These are phyloP conservation scores for Danielia oregonensis DNA, from an alignment of 805 yeast species.

Conservation along the genomic window DNA sequence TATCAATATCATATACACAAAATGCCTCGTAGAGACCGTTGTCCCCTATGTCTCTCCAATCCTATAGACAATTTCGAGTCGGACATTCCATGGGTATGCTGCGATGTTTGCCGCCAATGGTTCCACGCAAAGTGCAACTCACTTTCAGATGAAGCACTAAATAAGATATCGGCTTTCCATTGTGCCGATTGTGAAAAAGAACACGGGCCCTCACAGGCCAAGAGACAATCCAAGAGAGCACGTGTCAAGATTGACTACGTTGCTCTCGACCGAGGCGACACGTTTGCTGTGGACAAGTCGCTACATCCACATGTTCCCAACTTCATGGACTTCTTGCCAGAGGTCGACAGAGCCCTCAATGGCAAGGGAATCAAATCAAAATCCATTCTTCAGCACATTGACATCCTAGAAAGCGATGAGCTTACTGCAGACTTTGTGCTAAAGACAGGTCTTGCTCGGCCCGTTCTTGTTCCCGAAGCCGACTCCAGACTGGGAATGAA, in stretches of 20 bases:
- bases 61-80: constrained; percentile 2
- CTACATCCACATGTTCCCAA: constrained; percentile 50
- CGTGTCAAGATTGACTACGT: constrained; percentile 64
- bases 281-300: constrained; percentile 42
- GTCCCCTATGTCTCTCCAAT: constrained; percentile 9
- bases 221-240: constrained; percentile 54
- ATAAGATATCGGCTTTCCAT: constrained; percentile 46
- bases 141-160: constrained; percentile 23
- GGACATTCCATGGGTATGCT: constrained; percentile 47
- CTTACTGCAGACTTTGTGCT: constrained; percentile 36
- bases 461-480: constrained; percentile 41
- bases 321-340: constrained; percentile 12
- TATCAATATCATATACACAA: background rate
- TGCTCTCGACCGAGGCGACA: constrained; percentile 74
- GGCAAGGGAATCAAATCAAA: no score
- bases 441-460: constrained; percentile 33
- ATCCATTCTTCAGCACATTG: constrained; percentile 22
- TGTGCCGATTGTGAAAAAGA: constrained; percentile 45
- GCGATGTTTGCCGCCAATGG: constrained; percentile 55
- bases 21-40: constrained; percentile 4
- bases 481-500: constrained; percentile 38
- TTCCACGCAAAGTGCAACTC: constrained; percentile 48
- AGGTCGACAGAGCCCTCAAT: constrained; percentile 4
- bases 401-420: constrained; percentile 28
- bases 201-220: constrained; percentile 48